A percentile compares a stretch with the other conserved stretches of the same genome.
These are phyloP conservation scores for Anthracocystis panici-leucophaei DNA, from an alignment of 1,284 basidiomycete species.

Conservation along the genomic window DNA sequence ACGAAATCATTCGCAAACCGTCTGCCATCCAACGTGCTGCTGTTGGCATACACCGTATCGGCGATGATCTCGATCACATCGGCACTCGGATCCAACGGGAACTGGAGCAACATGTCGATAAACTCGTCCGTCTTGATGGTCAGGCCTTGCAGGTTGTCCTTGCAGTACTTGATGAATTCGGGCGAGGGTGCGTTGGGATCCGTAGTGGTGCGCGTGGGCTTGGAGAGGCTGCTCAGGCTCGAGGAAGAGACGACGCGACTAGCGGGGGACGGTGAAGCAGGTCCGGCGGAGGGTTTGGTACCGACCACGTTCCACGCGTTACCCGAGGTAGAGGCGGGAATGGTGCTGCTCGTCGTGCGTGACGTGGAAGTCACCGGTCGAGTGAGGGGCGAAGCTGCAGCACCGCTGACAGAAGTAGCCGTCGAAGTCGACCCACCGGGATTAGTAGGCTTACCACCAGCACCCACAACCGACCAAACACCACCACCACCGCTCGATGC, in stretches of 20 bases:
- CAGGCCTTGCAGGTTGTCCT: conserved; percentile 86
- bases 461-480: conserved; percentile 87
- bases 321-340: conserved; percentile 9
- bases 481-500: conserved; percentile 63
- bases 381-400: conserved; percentile 55
- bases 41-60: conserved; percentile 82
- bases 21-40: conserved; percentile 91
- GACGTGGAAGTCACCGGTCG: conserved; percentile 6
- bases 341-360: conserved; percentile 14
- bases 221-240: conserved; percentile 1
- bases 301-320: conserved; percentile 38
- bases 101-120: conserved; percentile 70
- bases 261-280: conserved; percentile 56
- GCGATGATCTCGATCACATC: conserved; percentile 70
- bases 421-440: conserved; percentile 37
- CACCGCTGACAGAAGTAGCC: conserved; percentile 51
- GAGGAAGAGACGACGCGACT: conserved; percentile 35
- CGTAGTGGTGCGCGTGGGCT: not conserved
- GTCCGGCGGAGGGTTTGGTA: conserved; percentile 24
- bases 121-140: conserved; percentile 72
- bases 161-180: conserved; percentile 93
- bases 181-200: conserved; percentile 80
- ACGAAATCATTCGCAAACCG: conserved; percentile 93
- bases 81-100: conserved; percentile 67
- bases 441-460: conserved; percentile 77